Percentiles rank a stretch among this genome's conserved stretches.
phyloP scores from a whole-genome alignment of 1,284 basidiomycete species.

The Tranzscheliella williamsii region DNA sequence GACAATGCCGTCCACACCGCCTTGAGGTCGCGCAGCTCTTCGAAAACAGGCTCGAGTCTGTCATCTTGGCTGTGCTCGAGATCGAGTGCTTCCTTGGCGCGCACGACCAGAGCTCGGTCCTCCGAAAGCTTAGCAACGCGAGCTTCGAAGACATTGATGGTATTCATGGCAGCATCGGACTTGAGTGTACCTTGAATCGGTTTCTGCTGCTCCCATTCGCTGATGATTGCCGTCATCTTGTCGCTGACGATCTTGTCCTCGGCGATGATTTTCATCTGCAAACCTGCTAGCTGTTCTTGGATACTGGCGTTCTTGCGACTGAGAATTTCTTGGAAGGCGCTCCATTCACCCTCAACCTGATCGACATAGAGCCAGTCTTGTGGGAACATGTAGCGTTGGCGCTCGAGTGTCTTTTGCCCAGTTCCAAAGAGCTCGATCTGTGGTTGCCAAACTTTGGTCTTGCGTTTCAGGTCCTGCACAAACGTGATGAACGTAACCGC shows the following conservation, averaged over 20 bases:
- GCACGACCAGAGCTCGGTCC: conserved; percentile 88
- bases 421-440: conserved; percentile 91
- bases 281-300: conserved; percentile 92
- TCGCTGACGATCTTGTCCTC: conserved; percentile 87
- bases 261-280: conserved; percentile 98
- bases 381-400: conserved; percentile 94
- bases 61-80: conserved; percentile 88
- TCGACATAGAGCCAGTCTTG: conserved; percentile 98
- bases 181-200: conserved; percentile 95
- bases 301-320: conserved; percentile 97
- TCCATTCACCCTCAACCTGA: conserved; percentile 96
- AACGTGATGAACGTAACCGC: conserved; percentile 99
- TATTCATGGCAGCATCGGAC: conserved; percentile 91
- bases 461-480: conserved; percentile 96
- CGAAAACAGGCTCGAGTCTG: conserved; percentile 86
- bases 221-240: conserved; percentile 74
- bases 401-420: conserved; percentile 94
- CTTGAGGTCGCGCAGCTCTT: conserved; percentile 93
- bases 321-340: conserved; percentile 95
- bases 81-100: conserved; percentile 94
- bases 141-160: conserved; percentile 89
- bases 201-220: conserved; percentile 92
- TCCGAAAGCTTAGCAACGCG: conserved; percentile 86
- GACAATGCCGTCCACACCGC: conserved; percentile 98
- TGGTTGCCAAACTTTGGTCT: conserved; percentile 94